Conservation (phyloP, 306 rosid species). For the Begonia peltatifolia region DNA sequence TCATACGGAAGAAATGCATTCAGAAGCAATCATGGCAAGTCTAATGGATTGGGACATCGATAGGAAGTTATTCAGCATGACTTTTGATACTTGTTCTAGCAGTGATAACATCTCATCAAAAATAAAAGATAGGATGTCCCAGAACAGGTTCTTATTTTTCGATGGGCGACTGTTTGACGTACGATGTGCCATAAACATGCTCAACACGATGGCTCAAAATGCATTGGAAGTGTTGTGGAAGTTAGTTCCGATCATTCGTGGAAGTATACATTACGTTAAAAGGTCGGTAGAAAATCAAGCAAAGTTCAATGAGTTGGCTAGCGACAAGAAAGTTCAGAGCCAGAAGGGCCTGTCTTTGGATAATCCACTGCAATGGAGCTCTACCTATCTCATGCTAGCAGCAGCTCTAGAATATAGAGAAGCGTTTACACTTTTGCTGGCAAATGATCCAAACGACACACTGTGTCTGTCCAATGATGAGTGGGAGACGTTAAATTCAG, state of each 20-base stretch:
- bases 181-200: conserved; percentile 49
- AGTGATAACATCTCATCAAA: conserved; percentile 42
- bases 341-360: conserved; percentile 46
- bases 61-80: conserved; percentile 80
- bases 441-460: conserved; percentile 36
- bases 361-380: conserved; percentile 61
- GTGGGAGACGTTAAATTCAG: conserved; percentile 52
- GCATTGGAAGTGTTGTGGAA: conserved; percentile 45
- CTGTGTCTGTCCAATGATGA: conserved; percentile 47
- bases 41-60: conserved; percentile 98
- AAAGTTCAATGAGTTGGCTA: conserved; percentile 58
- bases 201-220: conserved; percentile 25
- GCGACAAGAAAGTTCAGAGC: conserved; percentile 50
- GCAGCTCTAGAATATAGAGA: conserved; percentile 67
- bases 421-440: conserved; percentile 56
- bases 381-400: conserved; percentile 71
- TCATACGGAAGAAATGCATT: conserved; percentile 65
- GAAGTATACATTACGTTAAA: conserved; percentile 47
- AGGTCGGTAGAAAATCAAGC: conserved; percentile 50
- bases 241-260: conserved; percentile 43
- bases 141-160: conserved; percentile 78
- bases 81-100: conserved; percentile 59
- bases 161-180: conserved; percentile 83
- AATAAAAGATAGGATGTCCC: conserved; percentile 67
- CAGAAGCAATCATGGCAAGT: conserved; percentile 64